These are phyloP conservation scores for Hypoxylon sp. DNA, from an alignment of 2,329 filamentous ascomycete species.

Conservation along the genomic window DNA sequence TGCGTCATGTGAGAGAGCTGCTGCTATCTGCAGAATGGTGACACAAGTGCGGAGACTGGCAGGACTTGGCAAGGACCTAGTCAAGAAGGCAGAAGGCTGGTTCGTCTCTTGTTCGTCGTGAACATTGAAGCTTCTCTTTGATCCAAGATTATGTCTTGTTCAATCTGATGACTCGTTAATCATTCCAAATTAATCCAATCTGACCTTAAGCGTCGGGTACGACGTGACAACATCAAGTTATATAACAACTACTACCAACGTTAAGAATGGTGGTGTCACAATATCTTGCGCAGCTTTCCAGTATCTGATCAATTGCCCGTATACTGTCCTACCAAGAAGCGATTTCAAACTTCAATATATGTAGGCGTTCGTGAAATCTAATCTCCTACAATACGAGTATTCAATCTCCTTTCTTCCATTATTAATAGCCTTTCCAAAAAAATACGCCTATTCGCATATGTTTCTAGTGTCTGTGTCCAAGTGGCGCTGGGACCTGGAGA, in stretches of 20 bases:
- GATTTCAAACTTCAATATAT: slow-evolving; percentile 5
- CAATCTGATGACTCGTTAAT: slow-evolving; percentile 8
- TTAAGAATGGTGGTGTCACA: slow-evolving; percentile 32
- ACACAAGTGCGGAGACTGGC: slow-evolving; percentile 25
- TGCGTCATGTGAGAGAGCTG: slow-evolving; percentile 20
- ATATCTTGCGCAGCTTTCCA: slow-evolving; percentile 23
- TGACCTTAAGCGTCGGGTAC: slow-evolving; percentile 21
- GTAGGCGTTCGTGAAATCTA: slow-evolving; percentile 4
- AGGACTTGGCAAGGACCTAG: slow-evolving; percentile 12
- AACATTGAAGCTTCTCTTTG: slow-evolving; percentile 12
- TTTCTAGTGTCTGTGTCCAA: slow-evolving; percentile 27
- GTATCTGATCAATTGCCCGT: slow-evolving; percentile 16
- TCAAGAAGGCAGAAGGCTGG: neutral
- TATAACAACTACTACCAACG: slow-evolving; percentile 22
- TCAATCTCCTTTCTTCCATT: slow-evolving; percentile 22
- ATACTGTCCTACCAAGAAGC: slow-evolving; percentile 9
- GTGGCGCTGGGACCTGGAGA: slow-evolving; percentile 7
- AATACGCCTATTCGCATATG: slow-evolving; percentile 23
- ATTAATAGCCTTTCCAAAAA: slow-evolving; percentile 6
- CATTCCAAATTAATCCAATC: slow-evolving; percentile 9
- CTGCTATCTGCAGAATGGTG: slow-evolving; percentile 15
- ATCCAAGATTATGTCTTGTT: slow-evolving; percentile 4
- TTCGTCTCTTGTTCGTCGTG: neutral
- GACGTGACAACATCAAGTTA: slow-evolving; percentile 28
- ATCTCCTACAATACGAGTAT: slow-evolving; percentile 22